These are phyloP conservation scores for Boechera divaricarpa DNA, from an alignment of 345 rosid species.

Conservation along the genomic window DNA sequence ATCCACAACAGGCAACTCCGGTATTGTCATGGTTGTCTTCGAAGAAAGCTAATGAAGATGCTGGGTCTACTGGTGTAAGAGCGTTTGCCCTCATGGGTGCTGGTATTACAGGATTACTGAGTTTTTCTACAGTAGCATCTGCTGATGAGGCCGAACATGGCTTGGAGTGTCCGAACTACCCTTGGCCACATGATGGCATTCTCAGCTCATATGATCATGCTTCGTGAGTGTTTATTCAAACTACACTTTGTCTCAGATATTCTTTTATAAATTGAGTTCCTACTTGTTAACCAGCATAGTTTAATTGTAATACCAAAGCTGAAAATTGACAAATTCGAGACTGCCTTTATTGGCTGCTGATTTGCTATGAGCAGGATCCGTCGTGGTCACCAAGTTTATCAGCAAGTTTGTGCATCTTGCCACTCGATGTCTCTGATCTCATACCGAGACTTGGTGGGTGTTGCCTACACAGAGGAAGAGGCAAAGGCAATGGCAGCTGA, in stretches of 20 bases:
- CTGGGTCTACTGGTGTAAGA: slow-evolving; percentile 59
- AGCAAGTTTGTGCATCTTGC: slow-evolving; percentile 98
- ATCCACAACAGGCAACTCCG: slow-evolving; percentile 57
- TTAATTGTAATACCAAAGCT: neutral
- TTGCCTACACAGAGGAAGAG: slow-evolving; percentile 98
- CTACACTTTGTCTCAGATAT: neutral
- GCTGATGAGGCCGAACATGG: slow-evolving; percentile 99
- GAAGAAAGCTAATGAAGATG: slow-evolving; percentile 63
- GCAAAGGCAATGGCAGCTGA: slow-evolving; percentile 98
- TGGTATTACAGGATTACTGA: slow-evolving; percentile 77
- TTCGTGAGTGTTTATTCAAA: slow-evolving; percentile 66
- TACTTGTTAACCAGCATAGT: neutral
- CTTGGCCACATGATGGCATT: slow-evolving; percentile 97
- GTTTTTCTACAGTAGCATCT: slow-evolving; percentile 74
- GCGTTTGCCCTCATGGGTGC: slow-evolving; percentile 81
- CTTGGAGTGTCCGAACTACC: slow-evolving; percentile 76
- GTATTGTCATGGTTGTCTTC: slow-evolving; percentile 61
- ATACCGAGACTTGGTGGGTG: slow-evolving; percentile 93
- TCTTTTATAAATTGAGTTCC: neutral
- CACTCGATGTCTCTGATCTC: slow-evolving; percentile 95
- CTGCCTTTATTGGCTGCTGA: neutral
- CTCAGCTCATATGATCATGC: slow-evolving; percentile 97
- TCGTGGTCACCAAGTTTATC: slow-evolving; percentile 96
- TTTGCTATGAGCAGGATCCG: slow-evolving; percentile 76
- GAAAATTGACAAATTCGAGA: neutral